These are phyloP conservation scores for Lentinula raphanica DNA, from an alignment of 768 basidiomycete genomes.

Conservation along the genomic window DNA sequence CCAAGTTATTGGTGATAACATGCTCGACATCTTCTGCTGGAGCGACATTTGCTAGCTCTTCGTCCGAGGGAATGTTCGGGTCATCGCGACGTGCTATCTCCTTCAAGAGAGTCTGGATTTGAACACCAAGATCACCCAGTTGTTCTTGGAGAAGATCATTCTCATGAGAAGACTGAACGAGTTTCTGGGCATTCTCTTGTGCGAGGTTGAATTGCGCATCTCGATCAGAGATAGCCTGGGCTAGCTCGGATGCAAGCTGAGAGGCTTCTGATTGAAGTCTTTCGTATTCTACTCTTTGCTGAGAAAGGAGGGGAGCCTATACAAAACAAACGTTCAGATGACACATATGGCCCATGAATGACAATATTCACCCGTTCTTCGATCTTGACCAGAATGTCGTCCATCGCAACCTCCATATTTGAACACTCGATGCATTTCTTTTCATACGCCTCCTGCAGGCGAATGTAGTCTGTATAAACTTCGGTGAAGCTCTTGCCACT, in stretches of 20 bases:
- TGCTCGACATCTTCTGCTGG: conserved; percentile 58
- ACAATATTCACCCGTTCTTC: conserved; percentile 70
- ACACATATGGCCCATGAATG: background rate
- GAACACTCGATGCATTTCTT: conserved; percentile 78
- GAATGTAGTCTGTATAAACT: conserved; percentile 87
- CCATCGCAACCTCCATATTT: conserved; percentile 77
- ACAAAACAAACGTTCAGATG: conserved; percentile 1
- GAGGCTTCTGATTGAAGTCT: conserved; percentile 74
- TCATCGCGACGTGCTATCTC: conserved; percentile 81
- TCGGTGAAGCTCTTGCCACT: conserved; percentile 90
- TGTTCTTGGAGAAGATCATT: conserved; percentile 68
- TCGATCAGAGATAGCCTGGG: conserved; percentile 69
- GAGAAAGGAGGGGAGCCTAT: conserved; percentile 85
- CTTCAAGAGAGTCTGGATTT: conserved; percentile 74
- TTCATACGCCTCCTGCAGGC: conserved; percentile 76
- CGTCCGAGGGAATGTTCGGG: conserved; percentile 71
- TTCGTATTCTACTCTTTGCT: conserved; percentile 88
- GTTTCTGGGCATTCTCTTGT: conserved; percentile 59
- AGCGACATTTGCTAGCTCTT: conserved; percentile 42
- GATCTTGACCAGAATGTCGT: conserved; percentile 80
- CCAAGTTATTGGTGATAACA: conserved; percentile 84
- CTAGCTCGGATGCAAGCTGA: conserved; percentile 75
- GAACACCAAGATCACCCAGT: conserved; percentile 76
- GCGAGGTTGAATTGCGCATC: conserved; percentile 55
- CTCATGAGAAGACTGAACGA: conserved; percentile 52